Base-by-base conservation (phyloP, 768 basidiomycete genomes). In the Pulveroboletus sp. region DNA sequence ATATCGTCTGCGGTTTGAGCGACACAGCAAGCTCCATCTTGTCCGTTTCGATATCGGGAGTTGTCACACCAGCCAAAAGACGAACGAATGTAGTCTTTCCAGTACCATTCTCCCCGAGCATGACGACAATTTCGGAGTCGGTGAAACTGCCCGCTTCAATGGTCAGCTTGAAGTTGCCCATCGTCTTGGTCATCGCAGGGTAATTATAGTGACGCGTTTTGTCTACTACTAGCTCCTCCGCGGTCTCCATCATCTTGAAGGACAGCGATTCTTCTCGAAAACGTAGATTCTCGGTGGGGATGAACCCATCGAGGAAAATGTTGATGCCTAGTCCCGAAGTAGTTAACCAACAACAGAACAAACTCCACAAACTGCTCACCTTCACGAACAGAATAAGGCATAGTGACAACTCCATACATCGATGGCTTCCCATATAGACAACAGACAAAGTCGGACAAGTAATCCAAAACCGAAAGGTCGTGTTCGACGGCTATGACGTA, bases 81-180 rank as follows among this genome's bases (percentile, higher is more conserved):
- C 94, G 89, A 49, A 99, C 93, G 67, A 99, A 92, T 1, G 96
- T 99, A 39, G 96, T 97, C 77, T 99, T 99, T 35, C 96, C 94
- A 3, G 93, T 99, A 43, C 96, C 96, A 70, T 99, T 99, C 79
- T 99, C 96, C 54, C 96, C 96, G 31, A 99, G 76, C 86, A 99
- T 90, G 68, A 99, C 96, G 60, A 99, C 92, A 68, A 99, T 99
- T 69, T 99, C 96, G 2, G 94, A 97, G 66, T 98, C 94, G n/a
- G 95, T 94, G 73, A 98, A 99, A 31, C 80, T 80, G 24, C 96
- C 96, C 0, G 70, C 73, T 60, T 95, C 82, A 47, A 99, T 90
- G 43, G 92, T 91, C 42, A 99, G 82, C 71, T 99, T 97, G 84
- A 99, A 99, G 56, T 65, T 67, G 28, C 96, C 96, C 43, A 97